A percentile compares a stretch with the other conserved stretches of the same genome.
phyloP scores from a whole-genome alignment of 2,329 filamentous ascomycete species.

The Alternaria angustiovoidea region DNA sequence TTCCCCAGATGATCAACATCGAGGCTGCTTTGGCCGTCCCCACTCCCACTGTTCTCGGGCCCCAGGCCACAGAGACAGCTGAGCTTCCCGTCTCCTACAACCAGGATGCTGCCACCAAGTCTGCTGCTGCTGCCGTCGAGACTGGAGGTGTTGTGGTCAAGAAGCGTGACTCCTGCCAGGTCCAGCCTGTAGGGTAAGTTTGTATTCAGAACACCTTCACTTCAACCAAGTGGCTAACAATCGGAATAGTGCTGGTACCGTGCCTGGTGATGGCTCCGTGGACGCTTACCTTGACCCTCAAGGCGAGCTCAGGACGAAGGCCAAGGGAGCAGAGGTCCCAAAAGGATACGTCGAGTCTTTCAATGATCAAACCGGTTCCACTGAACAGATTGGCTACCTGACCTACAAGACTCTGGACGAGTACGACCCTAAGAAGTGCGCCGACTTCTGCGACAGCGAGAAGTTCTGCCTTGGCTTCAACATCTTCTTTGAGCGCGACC shows the following conservation, averaged over 20 bases:
- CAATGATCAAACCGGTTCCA: conserved; percentile 23
- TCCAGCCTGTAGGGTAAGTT: conserved; percentile 27
- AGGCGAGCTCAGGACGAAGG: conserved; percentile 18
- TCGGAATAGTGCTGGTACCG: background rate
- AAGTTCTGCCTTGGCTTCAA: conserved; percentile 41
- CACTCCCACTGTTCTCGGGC: conserved; percentile 35
- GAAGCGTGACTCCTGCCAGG: conserved; percentile 24
- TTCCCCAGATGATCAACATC: conserved; percentile 47
- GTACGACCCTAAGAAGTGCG: conserved; percentile 29
- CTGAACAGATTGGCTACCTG: conserved; percentile 38
- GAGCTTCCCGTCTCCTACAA: conserved; percentile 4
- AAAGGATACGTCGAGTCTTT: conserved; percentile 29
- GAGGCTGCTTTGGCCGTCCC: conserved; percentile 47
- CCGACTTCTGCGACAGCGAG: conserved; percentile 32
- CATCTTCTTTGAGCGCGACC: conserved; percentile 41
- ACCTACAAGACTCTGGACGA: conserved; percentile 36
- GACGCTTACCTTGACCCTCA: conserved; percentile 17
- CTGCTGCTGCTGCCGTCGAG: conserved; percentile 23
- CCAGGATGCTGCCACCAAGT: background rate
- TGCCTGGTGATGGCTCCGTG: background rate
- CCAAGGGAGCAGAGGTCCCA: conserved; percentile 21
- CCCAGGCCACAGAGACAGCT: conserved; percentile 31
- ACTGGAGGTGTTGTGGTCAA: conserved; percentile 15
- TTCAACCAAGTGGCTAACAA: background rate
- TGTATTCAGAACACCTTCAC: background rate